phyloP scores from a whole-genome alignment of 805 yeast species.

The Wickerhamomyces strasburgensis region DNA sequence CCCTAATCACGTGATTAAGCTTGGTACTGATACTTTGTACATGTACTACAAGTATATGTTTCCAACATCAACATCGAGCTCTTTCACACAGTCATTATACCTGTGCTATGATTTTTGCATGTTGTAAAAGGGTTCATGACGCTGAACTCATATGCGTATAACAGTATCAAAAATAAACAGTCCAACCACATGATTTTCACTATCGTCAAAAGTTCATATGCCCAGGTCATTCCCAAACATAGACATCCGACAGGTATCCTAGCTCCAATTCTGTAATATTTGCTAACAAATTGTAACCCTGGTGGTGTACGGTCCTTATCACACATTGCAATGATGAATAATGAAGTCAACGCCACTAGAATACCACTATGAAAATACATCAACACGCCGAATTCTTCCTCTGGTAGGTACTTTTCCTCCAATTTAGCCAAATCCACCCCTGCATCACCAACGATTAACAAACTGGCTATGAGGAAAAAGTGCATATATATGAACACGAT shows the following conservation, averaged over 20 bases:
- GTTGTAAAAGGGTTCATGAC: conserved; percentile 22
- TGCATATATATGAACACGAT: conserved; percentile 42
- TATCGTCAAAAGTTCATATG: conserved; percentile 30
- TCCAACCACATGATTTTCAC: conserved; percentile 40
- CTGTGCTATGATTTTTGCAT: not conserved
- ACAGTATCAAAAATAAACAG: conserved; percentile 29
- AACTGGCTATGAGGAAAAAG: conserved; percentile 44
- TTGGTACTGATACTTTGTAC: too few relatives aligned
- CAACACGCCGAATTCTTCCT: conserved; percentile 36
- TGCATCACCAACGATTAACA: conserved; percentile 55
- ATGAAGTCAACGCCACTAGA: conserved; percentile 36
- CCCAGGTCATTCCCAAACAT: conserved; percentile 40
- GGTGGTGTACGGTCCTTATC: conserved; percentile 42
- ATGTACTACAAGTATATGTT: too few relatives aligned
- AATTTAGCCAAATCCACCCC: conserved; percentile 42
- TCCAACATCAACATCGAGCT: too few relatives aligned
- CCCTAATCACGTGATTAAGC: too few relatives aligned
- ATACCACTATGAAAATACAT: conserved; percentile 52
- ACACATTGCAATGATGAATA: conserved; percentile 37
- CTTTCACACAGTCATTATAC: too few relatives aligned
- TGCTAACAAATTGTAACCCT: conserved; percentile 28
- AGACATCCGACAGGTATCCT: conserved; percentile 37
- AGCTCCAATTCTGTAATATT: conserved; percentile 34
- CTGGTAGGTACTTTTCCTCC: conserved; percentile 23
- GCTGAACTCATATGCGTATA: conserved; percentile 35